phyloP scores from a whole-genome alignment of 345 rosid species.

The Mercurialis annua region DNA sequence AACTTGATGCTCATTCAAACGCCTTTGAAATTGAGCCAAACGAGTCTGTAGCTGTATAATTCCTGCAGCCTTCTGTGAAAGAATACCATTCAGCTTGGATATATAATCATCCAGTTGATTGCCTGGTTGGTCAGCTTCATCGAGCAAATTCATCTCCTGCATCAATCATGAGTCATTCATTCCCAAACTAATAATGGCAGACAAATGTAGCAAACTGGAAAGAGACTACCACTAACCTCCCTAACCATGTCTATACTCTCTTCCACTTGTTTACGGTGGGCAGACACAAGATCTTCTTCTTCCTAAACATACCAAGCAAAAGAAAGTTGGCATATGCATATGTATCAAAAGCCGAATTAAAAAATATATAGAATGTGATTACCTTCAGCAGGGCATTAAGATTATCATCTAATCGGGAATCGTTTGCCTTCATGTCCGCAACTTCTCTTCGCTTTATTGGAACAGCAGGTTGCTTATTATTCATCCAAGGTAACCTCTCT shows the following conservation, averaged over 20 bases:
- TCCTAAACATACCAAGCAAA: conserved; percentile 36
- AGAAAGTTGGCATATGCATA: background rate
- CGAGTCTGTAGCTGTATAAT: conserved; percentile 47
- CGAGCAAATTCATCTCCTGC: conserved; percentile 63
- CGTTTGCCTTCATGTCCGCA: conserved; percentile 16
- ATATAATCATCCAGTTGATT: conserved; percentile 54
- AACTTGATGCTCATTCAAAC: conserved; percentile 44
- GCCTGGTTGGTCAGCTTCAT: conserved; percentile 62
- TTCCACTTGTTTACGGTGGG: conserved; percentile 55
- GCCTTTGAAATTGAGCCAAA: conserved; percentile 52
- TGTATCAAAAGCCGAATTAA: background rate
- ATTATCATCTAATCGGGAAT: conserved; percentile 41
- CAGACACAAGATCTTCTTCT: conserved; percentile 57
- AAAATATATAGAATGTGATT: background rate
- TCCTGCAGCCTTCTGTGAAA: conserved; percentile 60
- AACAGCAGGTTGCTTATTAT: conserved; percentile 20
- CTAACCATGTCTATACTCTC: conserved; percentile 47
- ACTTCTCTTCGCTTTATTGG: conserved; percentile 22
- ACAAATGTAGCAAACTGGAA: background rate
- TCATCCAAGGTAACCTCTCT: conserved; percentile 26
- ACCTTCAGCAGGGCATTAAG: conserved; percentile 50
- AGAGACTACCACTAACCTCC: conserved; percentile 35
- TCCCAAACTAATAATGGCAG: background rate
- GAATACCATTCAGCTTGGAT: conserved; percentile 44
- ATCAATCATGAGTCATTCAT: conserved; percentile 7